Evolutionary conservation across 2,329 filamentous ascomycete species (phyloP).

Genomic region (Pseudonectria foliicola): DNA sequence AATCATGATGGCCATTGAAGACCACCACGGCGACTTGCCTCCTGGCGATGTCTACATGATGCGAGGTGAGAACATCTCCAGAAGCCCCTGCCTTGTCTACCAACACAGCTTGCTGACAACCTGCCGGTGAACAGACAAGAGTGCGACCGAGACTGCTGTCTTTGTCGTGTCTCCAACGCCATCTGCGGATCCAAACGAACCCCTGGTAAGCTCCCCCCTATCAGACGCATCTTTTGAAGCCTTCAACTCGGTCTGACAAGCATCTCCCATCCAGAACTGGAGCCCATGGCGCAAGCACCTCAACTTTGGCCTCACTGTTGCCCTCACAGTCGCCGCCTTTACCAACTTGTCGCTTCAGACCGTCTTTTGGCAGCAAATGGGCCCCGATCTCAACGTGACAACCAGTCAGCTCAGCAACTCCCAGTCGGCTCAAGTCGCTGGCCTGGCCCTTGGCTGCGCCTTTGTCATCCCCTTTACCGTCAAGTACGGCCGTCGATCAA

Average conservation of each 20-base stretch:
- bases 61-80: too few species aligned
- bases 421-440: constrained; percentile 23
- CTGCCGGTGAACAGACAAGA: constrained; percentile 4
- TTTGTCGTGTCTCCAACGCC: constrained; percentile 16
- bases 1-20: too few species aligned
- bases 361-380: constrained; percentile 29
- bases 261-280: constrained; percentile 20
- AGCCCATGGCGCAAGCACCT: constrained; percentile 20
- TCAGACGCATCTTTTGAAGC: background rate
- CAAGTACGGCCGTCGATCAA: constrained; percentile 27
- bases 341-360: constrained; percentile 19
- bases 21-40: too few species aligned
- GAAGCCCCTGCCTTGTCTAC: background rate
- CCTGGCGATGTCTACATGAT: too few species aligned
- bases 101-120: background rate
- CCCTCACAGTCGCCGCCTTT: constrained; percentile 22
- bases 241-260: background rate
- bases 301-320: constrained; percentile 22
- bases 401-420: constrained; percentile 19
- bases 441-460: constrained; percentile 26
- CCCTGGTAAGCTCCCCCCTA: constrained; percentile 14
- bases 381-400: constrained; percentile 21
- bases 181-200: constrained; percentile 25
- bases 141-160: constrained; percentile 9
- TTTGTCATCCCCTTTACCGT: constrained; percentile 28